A percentile compares a stretch with the other conserved stretches of the same genome.
Conservation (phyloP, 148 eudicot genomes). For the Talinum fruticosum region DNA sequence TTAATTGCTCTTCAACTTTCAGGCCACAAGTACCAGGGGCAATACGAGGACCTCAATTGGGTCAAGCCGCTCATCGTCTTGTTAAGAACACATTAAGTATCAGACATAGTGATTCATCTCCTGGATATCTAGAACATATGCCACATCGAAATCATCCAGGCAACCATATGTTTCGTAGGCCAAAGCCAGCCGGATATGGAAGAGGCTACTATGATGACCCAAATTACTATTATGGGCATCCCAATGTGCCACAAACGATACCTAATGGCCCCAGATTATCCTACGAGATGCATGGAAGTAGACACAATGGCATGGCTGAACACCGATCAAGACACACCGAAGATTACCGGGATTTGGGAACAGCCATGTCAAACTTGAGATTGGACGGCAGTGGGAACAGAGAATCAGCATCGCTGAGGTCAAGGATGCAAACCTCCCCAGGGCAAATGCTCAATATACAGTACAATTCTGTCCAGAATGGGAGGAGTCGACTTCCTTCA, state of each 20-base stretch:
- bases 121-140: conserved; percentile 36
- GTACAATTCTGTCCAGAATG: conserved; percentile 34
- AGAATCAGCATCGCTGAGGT: conserved; percentile 27
- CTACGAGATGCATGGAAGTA: conserved; percentile 38
- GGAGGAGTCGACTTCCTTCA: conserved; percentile 49
- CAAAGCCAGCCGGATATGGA: conserved; percentile 60
- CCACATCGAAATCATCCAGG: conserved; percentile 39
- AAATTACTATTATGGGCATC: conserved; percentile 25
- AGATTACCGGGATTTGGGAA: conserved; percentile 36
- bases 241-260: conserved; percentile 31
- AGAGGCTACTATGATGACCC: conserved; percentile 47
- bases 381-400: conserved; percentile 39
- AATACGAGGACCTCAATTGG: conserved; percentile 61
- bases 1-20: conserved; percentile 21
- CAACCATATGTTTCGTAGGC: conserved; percentile 44
- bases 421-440: conserved; percentile 37
- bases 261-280: conserved; percentile 34
- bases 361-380: conserved; percentile 58
- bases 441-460: conserved; percentile 31
- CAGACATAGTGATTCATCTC: conserved; percentile 41
- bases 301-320: conserved; percentile 38
- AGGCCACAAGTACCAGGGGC: conserved; percentile 83
- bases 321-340: conserved; percentile 33
- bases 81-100: conserved; percentile 71
- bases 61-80: conserved; percentile 94